Base-by-base conservation (phyloP, 1,284 basidiomycete species). In the Meira miltonrushii region DNA sequence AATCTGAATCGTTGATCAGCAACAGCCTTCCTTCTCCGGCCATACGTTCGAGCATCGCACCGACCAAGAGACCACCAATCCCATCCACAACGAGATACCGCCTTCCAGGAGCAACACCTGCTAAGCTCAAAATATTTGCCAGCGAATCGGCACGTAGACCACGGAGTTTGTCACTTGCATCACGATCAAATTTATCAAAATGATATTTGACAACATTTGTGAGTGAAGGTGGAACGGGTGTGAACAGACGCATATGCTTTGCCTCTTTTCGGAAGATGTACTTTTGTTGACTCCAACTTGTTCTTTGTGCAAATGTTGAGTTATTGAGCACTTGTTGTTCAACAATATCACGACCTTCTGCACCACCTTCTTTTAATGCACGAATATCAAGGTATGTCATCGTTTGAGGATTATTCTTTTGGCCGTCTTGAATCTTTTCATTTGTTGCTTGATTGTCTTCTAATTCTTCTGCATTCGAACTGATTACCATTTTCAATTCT, bases 71-170 rank as follows among this genome's bases (percentile, higher is more conserved):
- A 0, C 78, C 78, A 21, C 90, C 90, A 13, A 89, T 88, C 74
- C 96, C 92, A 70, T 99, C 95, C 0, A 96, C 87, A 1, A 89
- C 88, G 49, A 99, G 79, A 74, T 95, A 92, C 63, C 87, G 82
- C 13, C 92, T 90, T 1, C 89, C 92, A 0, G 92, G 90, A 23
- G 86, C 83, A 23, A 96, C 84, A 71, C 92, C 92, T 17, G 86
- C 88, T 57, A 92, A 80, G 55, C 85, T 89, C 38, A 98, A 80
- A 64, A 95, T 85, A 78, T 97, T 93, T 1, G 90, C 87, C 21
- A 98, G 81, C 0, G 90, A 86, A 79, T 99, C 95, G 37, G 87
- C 82, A 7, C 95, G 87, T 41, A 99, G 83, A 66, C 90, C 87
- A 44, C 90, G 86, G 59, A 95, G 86, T 59, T 90, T 86, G 58